phyloP scores from a whole-genome alignment of 805 yeast genomes.

The Barnettozyma vustinii region DNA sequence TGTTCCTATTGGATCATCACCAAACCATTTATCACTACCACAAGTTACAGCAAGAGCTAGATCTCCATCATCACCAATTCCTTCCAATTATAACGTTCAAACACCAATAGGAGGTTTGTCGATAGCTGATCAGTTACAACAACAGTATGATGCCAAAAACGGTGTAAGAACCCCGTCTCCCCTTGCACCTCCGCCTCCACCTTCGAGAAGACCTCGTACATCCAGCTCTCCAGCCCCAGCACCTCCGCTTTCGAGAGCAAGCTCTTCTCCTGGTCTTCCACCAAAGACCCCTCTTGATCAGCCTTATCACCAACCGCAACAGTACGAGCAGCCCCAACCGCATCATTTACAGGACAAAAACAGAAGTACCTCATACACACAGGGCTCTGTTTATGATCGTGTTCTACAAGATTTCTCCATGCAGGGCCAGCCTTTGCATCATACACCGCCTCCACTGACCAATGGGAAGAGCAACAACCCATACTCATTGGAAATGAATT shows the following conservation, averaged over 20 bases:
- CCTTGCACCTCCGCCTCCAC: conserved; percentile 34
- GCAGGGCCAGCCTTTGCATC: conserved; percentile 7
- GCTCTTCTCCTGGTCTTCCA: conserved; percentile 18
- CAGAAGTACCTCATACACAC: conserved; percentile 3
- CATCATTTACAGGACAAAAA: neutral
- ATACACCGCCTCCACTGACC: neutral
- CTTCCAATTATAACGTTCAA: conserved; percentile 8
- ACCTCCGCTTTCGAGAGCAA: conserved; percentile 10
- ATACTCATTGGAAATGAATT: neutral
- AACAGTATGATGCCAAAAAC: conserved; percentile 9
- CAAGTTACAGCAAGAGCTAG: conserved; percentile 18
- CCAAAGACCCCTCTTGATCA: conserved; percentile 14
- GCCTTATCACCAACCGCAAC: neutral
- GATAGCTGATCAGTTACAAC: conserved; percentile 13
- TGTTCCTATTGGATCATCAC: neutral
- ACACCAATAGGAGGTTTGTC: conserved; percentile 5
- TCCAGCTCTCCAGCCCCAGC: conserved; percentile 17
- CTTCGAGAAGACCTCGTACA: conserved; percentile 33
- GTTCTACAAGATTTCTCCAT: conserved; percentile 12
- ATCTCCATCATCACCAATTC: conserved; percentile 21
- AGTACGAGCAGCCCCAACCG: conserved; percentile 1
- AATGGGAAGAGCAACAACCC: neutral
- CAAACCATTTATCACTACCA: conserved; percentile 3
- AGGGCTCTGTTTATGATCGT: conserved; percentile 9
- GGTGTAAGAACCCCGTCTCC: conserved; percentile 19